Evolutionary conservation across 164 flowering plant genomes (phyloP).

Genomic region (Platanus orientalis): DNA sequence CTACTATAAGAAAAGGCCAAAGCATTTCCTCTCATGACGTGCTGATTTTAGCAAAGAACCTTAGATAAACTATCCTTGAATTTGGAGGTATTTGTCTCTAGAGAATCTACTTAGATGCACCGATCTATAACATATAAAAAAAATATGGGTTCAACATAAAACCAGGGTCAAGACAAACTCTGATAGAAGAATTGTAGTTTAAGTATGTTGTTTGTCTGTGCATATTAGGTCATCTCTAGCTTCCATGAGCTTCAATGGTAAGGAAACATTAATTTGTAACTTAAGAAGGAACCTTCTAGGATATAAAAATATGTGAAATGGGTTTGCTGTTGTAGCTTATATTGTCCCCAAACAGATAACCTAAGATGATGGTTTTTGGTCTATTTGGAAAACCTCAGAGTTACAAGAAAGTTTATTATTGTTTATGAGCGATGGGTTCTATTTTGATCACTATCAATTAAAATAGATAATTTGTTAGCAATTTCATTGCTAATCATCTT

Average conservation of each 20-base stretch:
- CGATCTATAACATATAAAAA: too few species aligned
- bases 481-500: too few species aligned
- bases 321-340: neutral
- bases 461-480: too few species aligned
- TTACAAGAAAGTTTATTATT: neutral
- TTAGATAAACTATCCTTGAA: conserved; percentile 29
- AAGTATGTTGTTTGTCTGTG: neutral
- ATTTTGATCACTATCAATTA: too few species aligned
- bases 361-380: neutral
- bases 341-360: neutral
- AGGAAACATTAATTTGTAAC: conserved; percentile 1
- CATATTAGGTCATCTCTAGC: conserved; percentile 16
- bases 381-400: neutral
- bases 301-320: neutral
- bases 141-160: conserved; percentile 2
- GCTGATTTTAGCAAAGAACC: conserved; percentile 19
- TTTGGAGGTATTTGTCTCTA: conserved; percentile 22
- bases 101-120: conserved; percentile 23
- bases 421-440: neutral
- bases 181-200: conserved; percentile 1
- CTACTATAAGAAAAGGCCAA: conserved; percentile 12
- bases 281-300: conserved; percentile 2
- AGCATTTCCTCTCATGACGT: conserved; percentile 19
- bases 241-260: neutral
- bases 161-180: conserved; percentile 13